Evolutionary conservation across 129 eudicot genomes (phyloP), one percentile per base, ranked within the genome.

Genomic region (Flaveria robusta): DNA sequence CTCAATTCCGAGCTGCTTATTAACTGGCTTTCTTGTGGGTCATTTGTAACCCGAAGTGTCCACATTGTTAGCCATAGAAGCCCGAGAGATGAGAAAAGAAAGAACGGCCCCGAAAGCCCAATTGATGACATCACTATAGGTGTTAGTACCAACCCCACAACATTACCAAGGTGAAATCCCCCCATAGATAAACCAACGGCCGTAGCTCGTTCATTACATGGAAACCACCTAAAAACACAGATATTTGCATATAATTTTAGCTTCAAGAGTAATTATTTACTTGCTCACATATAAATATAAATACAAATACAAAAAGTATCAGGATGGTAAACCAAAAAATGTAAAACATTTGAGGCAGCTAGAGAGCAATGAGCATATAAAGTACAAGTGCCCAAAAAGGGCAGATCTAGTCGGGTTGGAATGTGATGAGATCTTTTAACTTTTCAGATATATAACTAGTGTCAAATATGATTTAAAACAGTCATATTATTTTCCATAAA

Each of bases 181-280:
- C 96, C 99, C 99, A 94, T 94, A 15, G 99, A 91, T 68, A 94
- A 50, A 68, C 97, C 99, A 50, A 94, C 97, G 1, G 99, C 99
- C 1, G 97, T 92, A 0, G 99, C 97, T 74, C 99, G 76, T 80
- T 94, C 99, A 54, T 94, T 71, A 76, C 77, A 79, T n/a, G 99
- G 99, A 80, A 89, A 94, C 99, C 99, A 94, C 91, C 99, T 94
- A 76, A 66, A 34, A 34, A 19, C 56, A 77, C 24, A 69, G 3
- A 75, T 20, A 68, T 1, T 2, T 24, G 55, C 22, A 56, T 20
- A 27, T 7, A 5, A 22, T 20, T 42, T 50, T 66, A 29, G 10
- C 55, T 31, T 47, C 11, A 7, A 22, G 9, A 24, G 26, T 51
- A n/a, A 22, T 12, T 39, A 23, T 50, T 31, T 66, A 66, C 65